Conservation (phyloP, 2,329 filamentous ascomycete species). For the Penicillium glabrum region DNA sequence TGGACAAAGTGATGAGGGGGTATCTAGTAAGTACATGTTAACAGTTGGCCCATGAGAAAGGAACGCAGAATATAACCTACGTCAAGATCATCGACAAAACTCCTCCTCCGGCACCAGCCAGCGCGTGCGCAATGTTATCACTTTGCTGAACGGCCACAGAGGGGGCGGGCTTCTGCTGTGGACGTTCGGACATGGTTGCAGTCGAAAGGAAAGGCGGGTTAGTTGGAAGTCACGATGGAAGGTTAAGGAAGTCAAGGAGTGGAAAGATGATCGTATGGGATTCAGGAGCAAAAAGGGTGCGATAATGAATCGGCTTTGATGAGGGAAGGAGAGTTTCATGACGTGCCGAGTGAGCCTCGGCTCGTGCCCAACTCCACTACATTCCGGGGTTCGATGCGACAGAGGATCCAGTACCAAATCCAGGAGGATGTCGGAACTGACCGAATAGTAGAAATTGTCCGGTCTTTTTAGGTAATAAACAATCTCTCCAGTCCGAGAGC, state of each 20-base stretch:
- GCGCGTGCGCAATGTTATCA: conserved; percentile 94
- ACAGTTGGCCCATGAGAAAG: not conserved
- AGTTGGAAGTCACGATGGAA: not conserved
- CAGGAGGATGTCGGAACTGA: not conserved
- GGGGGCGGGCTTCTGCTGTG: conserved; percentile 46
- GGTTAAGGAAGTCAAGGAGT: not conserved
- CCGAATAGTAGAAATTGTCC: not conserved
- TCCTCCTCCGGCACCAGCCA: conserved; percentile 89
- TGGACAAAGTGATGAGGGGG: conserved; percentile 95
- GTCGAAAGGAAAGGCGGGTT: not conserved
- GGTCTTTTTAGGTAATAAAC: not conserved
- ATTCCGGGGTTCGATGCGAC: not conserved
- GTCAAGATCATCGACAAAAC: conserved; percentile 95
- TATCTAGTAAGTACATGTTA: conserved; percentile 60
- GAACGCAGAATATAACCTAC: conserved; percentile 48
- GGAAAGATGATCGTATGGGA: conserved; percentile 2
- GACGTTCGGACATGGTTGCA: conserved; percentile 38
- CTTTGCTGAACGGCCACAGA: conserved; percentile 76
- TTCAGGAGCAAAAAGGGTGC: conserved; percentile 15
- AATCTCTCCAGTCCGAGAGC: not conserved
- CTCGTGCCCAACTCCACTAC: conserved; percentile 19
- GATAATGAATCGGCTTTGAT: conserved; percentile 33
- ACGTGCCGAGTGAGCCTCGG: conserved; percentile 40
- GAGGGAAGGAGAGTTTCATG: conserved; percentile 29
- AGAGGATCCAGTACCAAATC: not conserved